Evolutionary conservation across 2,329 filamentous ascomycete species (phyloP).

Genomic region (Orbilia javanica): DNA sequence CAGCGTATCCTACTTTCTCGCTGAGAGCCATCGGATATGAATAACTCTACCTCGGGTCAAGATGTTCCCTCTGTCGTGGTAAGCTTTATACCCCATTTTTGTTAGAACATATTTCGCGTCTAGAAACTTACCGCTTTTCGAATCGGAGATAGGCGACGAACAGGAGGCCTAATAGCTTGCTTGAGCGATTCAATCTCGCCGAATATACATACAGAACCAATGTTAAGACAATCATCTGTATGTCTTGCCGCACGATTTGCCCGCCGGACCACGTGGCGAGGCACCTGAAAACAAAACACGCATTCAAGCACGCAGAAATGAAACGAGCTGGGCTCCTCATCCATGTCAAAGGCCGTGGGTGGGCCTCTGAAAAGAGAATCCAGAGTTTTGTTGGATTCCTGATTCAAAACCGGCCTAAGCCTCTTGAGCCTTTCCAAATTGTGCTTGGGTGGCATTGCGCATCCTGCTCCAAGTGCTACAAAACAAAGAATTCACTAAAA

Average conservation of each 20-base stretch:
- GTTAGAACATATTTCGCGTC: too few species aligned
- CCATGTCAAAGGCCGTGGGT: neutral
- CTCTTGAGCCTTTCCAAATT: neutral
- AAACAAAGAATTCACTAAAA: neutral
- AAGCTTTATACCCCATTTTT: too few species aligned
- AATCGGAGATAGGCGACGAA: neutral
- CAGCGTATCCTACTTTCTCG: too few species aligned
- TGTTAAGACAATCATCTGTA: neutral
- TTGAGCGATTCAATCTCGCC: constrained; percentile 1
- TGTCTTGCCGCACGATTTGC: neutral
- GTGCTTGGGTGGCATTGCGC: neutral
- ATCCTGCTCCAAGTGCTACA: constrained; percentile 7
- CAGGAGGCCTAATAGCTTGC: neutral
- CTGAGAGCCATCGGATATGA: too few species aligned
- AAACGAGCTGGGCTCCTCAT: neutral
- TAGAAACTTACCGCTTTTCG: too few species aligned
- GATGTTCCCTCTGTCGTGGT: too few species aligned
- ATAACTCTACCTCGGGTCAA: too few species aligned
- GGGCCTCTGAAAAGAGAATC: neutral
- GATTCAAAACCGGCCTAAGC: neutral
- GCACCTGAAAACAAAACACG: neutral
- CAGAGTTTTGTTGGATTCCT: neutral
- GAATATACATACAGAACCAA: constrained; percentile 1
- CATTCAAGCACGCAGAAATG: neutral
- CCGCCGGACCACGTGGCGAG: neutral